Evolutionary conservation across 257 asterid species (phyloP), one percentile per base, ranked within the genome.

Genomic region (Perilla frutescens): DNA sequence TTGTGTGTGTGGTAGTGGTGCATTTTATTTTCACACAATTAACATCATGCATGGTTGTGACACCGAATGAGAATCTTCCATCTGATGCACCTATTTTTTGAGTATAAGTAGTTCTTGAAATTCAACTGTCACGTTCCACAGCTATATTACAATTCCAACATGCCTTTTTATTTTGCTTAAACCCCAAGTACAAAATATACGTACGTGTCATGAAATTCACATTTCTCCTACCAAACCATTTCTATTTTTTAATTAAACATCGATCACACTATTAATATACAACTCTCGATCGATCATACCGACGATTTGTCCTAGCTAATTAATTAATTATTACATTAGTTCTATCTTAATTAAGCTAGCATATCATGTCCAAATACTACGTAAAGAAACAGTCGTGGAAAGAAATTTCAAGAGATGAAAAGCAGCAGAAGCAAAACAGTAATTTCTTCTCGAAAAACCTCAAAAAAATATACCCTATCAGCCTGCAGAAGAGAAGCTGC

Each of bases 381-480:
- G 32, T 53, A 49, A 88, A 66, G 70, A 78, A 83, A 79, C 83
- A 78, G 14, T 64, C 70, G 34, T 80, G 71, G 84, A 84, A 39
- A 75, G 84, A 67, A 78, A 48, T 8, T 62, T 58, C 60, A 36
- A 80, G 63, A 34, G 4, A 4, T 57, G 93, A 84, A 66, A 85
- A 85, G 14, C 85, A 89, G 36, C 85, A 89, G 36, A 87, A 87
- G 77, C 74, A 82, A 29, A 85, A 66, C 50, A 72, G 78, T 15
- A 83, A 79, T 78, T 72, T 86, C 31, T 80, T 89, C 49, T 82
- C 88, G 1, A 90, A 77, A 76, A 84, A 83, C 62, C 77, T 85
- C 75, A 90, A 86, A 76, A 92, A 88, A 84, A 86, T 90, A 0
- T 90, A 90, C 55, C 98, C 96, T 7, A 76, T 90, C 64, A 91